These are phyloP conservation scores for Fusarium compactum DNA, from an alignment of 2,329 filamentous ascomycete species.

Conservation along the genomic window DNA sequence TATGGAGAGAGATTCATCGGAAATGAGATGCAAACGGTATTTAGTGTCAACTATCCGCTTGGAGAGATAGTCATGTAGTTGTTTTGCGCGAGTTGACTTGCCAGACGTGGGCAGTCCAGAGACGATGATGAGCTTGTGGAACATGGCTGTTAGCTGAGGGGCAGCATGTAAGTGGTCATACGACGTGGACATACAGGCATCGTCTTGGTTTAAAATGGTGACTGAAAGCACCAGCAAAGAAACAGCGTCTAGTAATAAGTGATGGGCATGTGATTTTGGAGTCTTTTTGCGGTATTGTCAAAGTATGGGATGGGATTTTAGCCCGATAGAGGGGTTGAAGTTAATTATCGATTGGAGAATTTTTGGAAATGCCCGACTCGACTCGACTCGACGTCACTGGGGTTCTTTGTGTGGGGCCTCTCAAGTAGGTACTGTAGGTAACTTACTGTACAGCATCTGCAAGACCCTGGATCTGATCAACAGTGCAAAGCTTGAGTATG, in stretches of 20 bases:
- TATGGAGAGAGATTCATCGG: constrained; percentile 77
- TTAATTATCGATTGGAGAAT: constrained; percentile 23
- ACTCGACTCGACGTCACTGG: constrained; percentile 30
- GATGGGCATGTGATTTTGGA: background rate
- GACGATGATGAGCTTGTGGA: constrained; percentile 71
- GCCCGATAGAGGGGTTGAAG: constrained; percentile 2
- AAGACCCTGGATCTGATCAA: constrained; percentile 9
- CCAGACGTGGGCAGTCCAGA: constrained; percentile 76
- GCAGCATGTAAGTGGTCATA: constrained; percentile 8
- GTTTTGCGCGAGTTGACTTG: constrained; percentile 73
- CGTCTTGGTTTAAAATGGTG: background rate
- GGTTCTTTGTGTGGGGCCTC: constrained; percentile 12
- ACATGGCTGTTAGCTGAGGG: constrained; percentile 16
- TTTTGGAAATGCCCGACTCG: constrained; percentile 7
- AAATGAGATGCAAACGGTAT: constrained; percentile 79
- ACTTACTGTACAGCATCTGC: background rate
- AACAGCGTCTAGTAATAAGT: background rate
- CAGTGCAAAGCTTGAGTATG: background rate
- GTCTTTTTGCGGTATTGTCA: background rate
- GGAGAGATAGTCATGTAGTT: constrained; percentile 74
- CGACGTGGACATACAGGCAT: constrained; percentile 43
- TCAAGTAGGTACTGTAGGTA: background rate
- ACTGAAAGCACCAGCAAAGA: background rate
- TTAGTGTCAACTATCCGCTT: constrained; percentile 64
- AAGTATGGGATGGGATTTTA: background rate